These are phyloP conservation scores for Cercospora brassicicola DNA, from an alignment of 2,329 filamentous ascomycete genomes.

Conservation along the genomic window DNA sequence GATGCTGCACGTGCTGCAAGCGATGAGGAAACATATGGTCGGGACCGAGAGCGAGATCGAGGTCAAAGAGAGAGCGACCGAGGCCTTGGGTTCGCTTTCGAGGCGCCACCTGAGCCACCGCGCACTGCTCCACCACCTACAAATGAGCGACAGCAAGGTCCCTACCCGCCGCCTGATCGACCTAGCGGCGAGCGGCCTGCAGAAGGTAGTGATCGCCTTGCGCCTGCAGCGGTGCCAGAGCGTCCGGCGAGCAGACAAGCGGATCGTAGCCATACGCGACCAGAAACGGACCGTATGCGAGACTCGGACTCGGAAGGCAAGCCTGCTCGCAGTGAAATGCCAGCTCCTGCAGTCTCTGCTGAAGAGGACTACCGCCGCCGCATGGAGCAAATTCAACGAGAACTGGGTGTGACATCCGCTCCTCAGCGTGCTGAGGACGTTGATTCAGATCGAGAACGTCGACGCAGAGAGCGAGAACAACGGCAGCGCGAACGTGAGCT, in stretches of 20 bases:
- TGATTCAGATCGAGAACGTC: constrained; percentile 37
- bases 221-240: constrained; percentile 10
- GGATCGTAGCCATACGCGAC: constrained; percentile 14
- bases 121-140: constrained; percentile 23
- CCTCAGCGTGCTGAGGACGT: constrained; percentile 29
- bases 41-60: constrained; percentile 33
- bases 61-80: constrained; percentile 31
- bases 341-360: constrained; percentile 43
- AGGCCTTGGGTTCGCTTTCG: constrained; percentile 39
- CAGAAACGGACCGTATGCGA: constrained; percentile 9
- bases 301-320: constrained; percentile 17
- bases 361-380: constrained; percentile 55
- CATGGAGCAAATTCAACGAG: constrained; percentile 49
- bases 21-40: constrained; percentile 31
- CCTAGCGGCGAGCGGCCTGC: constrained; percentile 1
- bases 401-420: constrained; percentile 42
- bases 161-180: constrained; percentile 5
- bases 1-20: constrained; percentile 22
- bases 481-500: constrained; percentile 34
- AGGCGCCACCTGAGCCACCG: constrained; percentile 31
- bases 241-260: constrained; percentile 16
- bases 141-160: constrained; percentile 21
- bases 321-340: constrained; percentile 24
- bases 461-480: constrained; percentile 37
- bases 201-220: constrained; percentile 4